Conservation (phyloP, 192 early-diverging fungal species). For the Lobosporangium transversale region DNA sequence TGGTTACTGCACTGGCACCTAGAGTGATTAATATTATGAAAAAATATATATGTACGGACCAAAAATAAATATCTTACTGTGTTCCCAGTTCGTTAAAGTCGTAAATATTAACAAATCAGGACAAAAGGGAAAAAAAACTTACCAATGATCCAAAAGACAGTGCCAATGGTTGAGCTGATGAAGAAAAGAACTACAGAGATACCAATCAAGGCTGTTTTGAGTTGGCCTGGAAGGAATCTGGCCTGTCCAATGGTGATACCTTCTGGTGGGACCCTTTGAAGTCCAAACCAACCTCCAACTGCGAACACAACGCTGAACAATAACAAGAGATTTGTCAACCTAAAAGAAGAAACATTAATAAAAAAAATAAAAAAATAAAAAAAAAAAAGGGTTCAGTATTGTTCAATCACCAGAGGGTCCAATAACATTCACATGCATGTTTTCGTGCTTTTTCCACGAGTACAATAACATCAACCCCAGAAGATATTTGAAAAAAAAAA, state of each 20-base stretch:
- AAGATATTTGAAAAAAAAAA: too few relatives aligned
- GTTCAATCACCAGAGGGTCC: background rate
- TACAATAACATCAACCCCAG: too few relatives aligned
- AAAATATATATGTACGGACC: background rate
- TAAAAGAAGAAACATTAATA: slow-evolving; percentile 5
- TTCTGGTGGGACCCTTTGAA: slow-evolving; percentile 58
- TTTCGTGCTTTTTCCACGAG: too few relatives aligned
- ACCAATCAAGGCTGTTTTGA: slow-evolving; percentile 56
- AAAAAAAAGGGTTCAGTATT: too few relatives aligned
- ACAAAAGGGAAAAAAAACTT: slow-evolving; percentile 21
- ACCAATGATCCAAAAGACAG: slow-evolving; percentile 71
- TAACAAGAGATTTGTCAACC: slow-evolving; percentile 61
- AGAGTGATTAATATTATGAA: too few relatives aligned
- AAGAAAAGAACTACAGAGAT: slow-evolving; percentile 61
- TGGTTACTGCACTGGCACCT: slow-evolving; percentile 66
- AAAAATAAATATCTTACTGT: too few relatives aligned
- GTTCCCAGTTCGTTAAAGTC: too few relatives aligned
- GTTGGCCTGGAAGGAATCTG: slow-evolving; percentile 47
- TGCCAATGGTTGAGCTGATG: slow-evolving; percentile 61
- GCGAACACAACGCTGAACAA: slow-evolving; percentile 61
- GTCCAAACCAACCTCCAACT: slow-evolving; percentile 58
- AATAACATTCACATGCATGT: background rate
- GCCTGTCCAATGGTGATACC: slow-evolving; percentile 53
- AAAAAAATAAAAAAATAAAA: background rate
- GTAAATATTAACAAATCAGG: too few relatives aligned